A percentile compares a stretch with the other conserved stretches of the same genome.
These are phyloP conservation scores for Castanea mollissima DNA, from an alignment of 306 rosid species.

Conservation along the genomic window DNA sequence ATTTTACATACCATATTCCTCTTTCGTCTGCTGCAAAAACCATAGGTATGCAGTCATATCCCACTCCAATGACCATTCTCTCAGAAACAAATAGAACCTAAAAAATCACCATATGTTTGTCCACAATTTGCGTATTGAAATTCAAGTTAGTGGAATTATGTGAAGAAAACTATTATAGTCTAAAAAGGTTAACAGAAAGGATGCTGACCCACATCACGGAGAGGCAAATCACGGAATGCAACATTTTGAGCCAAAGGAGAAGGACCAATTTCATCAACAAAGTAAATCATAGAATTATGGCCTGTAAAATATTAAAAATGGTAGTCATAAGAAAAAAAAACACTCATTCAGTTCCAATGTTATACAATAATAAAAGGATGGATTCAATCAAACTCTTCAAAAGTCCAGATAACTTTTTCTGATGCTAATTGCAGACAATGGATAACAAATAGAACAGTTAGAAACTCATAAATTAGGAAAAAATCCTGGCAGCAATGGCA, in stretches of 20 bases:
- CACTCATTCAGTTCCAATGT: slow-evolving; percentile 9
- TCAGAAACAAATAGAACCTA: slow-evolving; percentile 96
- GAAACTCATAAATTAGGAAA: not conserved
- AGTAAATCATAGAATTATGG: slow-evolving; percentile 90
- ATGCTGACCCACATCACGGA: slow-evolving; percentile 99
- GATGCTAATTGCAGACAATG: not conserved
- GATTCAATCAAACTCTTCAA: not conserved
- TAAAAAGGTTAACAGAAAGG: slow-evolving; percentile 49
- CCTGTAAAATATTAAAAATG: slow-evolving; percentile 55
- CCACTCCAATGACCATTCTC: slow-evolving; percentile 81
- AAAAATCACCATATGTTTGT: slow-evolving; percentile 33
- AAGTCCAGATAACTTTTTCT: not conserved
- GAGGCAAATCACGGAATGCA: slow-evolving; percentile 89
- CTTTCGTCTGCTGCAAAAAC: slow-evolving; percentile 80
- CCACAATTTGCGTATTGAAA: slow-evolving; percentile 34
- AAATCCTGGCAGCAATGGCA: not conserved
- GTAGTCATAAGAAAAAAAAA: slow-evolving; percentile 11
- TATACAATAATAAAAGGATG: not conserved
- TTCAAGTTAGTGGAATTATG: slow-evolving; percentile 30
- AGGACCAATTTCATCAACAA: slow-evolving; percentile 90
- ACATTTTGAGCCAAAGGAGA: slow-evolving; percentile 94
- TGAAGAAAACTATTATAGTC: slow-evolving; percentile 18
- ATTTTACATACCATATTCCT: slow-evolving; percentile 74
- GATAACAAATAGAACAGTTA: slow-evolving; percentile 1
- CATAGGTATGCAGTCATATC: slow-evolving; percentile 89